Evolutionary conservation across 2,329 filamentous ascomycete genomes (phyloP).

Genomic region (Aspergillus ochraceoroseus): DNA sequence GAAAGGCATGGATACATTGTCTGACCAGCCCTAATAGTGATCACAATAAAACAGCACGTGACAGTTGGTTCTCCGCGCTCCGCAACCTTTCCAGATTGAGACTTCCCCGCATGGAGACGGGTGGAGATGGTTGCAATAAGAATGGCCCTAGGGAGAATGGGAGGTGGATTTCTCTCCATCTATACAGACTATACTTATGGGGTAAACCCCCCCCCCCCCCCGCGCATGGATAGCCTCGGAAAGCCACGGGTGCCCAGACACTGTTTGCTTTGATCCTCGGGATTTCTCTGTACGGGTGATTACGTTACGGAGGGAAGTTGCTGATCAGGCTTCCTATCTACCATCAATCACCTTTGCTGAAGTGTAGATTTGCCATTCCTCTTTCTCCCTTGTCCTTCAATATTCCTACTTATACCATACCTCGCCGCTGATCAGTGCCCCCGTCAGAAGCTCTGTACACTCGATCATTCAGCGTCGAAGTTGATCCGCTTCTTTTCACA

Average conservation of each 20-base stretch:
- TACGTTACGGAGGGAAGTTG: constrained; percentile 3
- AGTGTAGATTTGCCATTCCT: neutral
- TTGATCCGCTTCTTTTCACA: neutral
- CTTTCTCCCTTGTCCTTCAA: neutral
- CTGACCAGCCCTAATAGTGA: no score
- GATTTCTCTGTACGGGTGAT: constrained; percentile 9
- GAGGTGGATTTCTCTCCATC: no score
- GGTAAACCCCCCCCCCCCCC: no score
- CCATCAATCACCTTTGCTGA: neutral
- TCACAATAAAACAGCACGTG: constrained; percentile 2
- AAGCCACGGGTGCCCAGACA: constrained; percentile 12
- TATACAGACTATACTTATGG: no score
- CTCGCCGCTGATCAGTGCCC: neutral
- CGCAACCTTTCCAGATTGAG: constrained; percentile 12
- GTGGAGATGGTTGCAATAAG: no score
- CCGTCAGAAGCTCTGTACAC: no score
- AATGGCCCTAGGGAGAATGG: no score
- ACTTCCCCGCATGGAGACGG: constrained; percentile 19
- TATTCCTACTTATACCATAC: neutral
- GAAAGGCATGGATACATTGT: neutral
- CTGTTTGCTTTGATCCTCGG: constrained; percentile 3
- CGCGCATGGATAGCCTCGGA: constrained; percentile 13
- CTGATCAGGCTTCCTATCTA: neutral
- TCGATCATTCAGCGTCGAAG: no score
- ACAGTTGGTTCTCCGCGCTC: constrained; percentile 14